Base-by-base conservation (phyloP, 2,329 filamentous ascomycete species). In the Bipolaris oryzae region DNA sequence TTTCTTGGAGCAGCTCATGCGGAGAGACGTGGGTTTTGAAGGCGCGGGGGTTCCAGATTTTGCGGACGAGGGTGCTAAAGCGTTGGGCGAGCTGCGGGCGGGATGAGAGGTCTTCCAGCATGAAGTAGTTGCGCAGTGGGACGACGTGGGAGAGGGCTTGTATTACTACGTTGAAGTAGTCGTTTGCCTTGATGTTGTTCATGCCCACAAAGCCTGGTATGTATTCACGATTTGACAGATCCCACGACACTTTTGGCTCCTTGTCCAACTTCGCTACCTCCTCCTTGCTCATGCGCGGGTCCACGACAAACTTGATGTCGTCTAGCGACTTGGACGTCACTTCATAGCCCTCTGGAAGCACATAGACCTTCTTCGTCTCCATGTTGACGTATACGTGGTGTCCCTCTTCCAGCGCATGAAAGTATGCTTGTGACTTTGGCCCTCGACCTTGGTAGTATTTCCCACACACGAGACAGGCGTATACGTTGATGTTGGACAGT, bases 141-240 rank as follows among this genome's bases (percentile, higher is more conserved):
- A 88, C 82, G 23, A 98, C 92, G 76, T 99, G 95, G 2, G 94
- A 89, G 35, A 99, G 84, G 6, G 93, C 89, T 76, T 99, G 95
- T 46, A 96, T 89, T 3, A 97, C 86, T 23, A 96, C 94, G 74
- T 99, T 99, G 72, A 98, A 85, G 79, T 99, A 99, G 80, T 99
- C 95, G 79, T 99, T 99, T 56, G 95, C 92, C 78, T 99, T 99
- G 83, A 99, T 97, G 79, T 99, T 99, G 83, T 99, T 99, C 91
- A 99, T 96, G 64, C 95, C 95, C 59, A 99, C 92, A 74, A 93
- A 99, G 5, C 95, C 94, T 18, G 95, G 95, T 64, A 89, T 89
- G 78, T 99, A 99, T 74, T 90, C 87, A 76, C 89, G 91, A 61
- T 92, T 92, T 47, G 83, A 82, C 39, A 98, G 83, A 69, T 96